These are phyloP conservation scores for Hypocreales sp. DNA, from an alignment of 2,329 filamentous ascomycete species.

Conservation along the genomic window DNA sequence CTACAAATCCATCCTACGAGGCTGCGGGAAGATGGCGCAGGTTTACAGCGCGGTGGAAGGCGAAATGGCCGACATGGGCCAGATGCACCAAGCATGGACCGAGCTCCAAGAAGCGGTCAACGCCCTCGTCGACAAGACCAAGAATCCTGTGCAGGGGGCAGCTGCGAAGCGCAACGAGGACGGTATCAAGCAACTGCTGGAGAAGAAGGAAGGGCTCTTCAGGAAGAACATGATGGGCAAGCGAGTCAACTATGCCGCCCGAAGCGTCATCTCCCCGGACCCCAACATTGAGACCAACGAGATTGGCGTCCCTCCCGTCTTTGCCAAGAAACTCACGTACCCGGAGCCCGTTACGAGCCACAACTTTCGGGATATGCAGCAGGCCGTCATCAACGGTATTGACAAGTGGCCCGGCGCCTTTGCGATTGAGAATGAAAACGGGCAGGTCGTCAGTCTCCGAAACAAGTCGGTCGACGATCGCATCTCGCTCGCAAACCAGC, in stretches of 20 bases:
- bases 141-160: conserved; percentile 66
- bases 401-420: conserved; percentile 90
- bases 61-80: conserved; percentile 37
- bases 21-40: conserved; percentile 57
- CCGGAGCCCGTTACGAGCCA: conserved; percentile 94
- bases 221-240: conserved; percentile 99
- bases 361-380: conserved; percentile 91
- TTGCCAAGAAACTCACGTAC: conserved; percentile 89
- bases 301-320: conserved; percentile 95
- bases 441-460: conserved; percentile 74
- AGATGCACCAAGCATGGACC: conserved; percentile 70
- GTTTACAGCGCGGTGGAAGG: conserved; percentile 42
- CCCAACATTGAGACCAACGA: conserved; percentile 98
- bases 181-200: conserved; percentile 92
- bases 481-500: conserved; percentile 77
- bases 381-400: conserved; percentile 87
- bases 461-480: conserved; percentile 82
- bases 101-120: conserved; percentile 83
- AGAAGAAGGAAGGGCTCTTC: conserved; percentile 98
- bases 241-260: conserved; percentile 94
- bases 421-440: conserved; percentile 91
- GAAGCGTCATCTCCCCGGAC: conserved; percentile 95
- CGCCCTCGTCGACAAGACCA: conserved; percentile 77
- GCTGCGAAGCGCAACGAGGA: conserved; percentile 71
- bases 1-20: conserved; percentile 71